These are phyloP conservation scores for Cladosporium halotolerans DNA, from an alignment of 2,329 filamentous ascomycete species.

Conservation along the genomic window DNA sequence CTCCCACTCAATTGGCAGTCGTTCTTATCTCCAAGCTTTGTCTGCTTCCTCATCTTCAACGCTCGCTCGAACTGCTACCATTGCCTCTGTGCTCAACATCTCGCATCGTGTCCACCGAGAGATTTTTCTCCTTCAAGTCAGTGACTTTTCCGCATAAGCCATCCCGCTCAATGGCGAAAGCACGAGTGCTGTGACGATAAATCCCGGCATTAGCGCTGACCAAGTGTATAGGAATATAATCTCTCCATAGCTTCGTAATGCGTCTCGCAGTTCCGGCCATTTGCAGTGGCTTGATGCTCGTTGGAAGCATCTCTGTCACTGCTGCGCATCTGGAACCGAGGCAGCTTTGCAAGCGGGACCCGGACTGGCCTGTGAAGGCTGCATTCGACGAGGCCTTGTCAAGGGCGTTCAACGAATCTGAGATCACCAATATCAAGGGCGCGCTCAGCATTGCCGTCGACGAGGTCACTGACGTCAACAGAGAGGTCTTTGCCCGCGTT, in stretches of 20 bases:
- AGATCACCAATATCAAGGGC: neutral
- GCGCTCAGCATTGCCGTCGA: neutral
- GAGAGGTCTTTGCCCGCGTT: too few relatives aligned
- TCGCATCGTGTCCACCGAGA: too few relatives aligned
- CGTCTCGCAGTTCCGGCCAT: neutral
- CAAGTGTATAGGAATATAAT: neutral
- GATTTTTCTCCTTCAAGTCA: too few relatives aligned
- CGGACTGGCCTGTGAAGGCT: neutral
- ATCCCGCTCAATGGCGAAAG: too few relatives aligned
- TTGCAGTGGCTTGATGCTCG: neutral
- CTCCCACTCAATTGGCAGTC: too few relatives aligned
- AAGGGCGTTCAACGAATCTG: neutral
- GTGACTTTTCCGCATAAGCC: too few relatives aligned
- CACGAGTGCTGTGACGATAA: neutral
- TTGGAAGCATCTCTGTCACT: neutral
- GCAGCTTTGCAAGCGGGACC: neutral
- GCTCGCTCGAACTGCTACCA: too few relatives aligned
- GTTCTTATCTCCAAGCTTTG: too few relatives aligned
- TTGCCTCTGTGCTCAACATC: too few relatives aligned
- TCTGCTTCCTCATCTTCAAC: too few relatives aligned
- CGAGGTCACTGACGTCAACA: neutral
- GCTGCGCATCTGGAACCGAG: neutral
- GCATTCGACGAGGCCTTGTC: neutral
- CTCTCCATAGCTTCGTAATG: neutral
- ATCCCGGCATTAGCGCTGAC: neutral